These are phyloP conservation scores for Arthrobotrys sphaeroides DNA, from an alignment of 2,329 filamentous ascomycete genomes.

Conservation along the genomic window DNA sequence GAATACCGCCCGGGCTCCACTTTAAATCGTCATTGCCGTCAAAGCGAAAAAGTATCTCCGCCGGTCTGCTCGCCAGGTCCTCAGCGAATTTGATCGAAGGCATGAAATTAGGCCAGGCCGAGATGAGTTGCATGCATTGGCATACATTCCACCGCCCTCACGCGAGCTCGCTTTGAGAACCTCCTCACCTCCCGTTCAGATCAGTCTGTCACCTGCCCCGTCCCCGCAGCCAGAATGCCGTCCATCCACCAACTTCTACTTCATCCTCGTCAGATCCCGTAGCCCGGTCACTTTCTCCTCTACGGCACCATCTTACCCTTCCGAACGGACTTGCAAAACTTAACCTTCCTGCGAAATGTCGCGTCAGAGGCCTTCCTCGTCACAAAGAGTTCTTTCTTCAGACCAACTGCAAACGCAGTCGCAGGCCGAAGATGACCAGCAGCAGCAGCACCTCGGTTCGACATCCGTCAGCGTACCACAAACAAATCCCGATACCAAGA, in stretches of 20 bases:
- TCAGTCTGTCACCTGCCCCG: conserved; percentile 16
- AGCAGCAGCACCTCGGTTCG: conserved; percentile 4
- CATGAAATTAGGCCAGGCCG: background rate
- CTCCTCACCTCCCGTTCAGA: conserved; percentile 24
- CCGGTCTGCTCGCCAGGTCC: background rate
- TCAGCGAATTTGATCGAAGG: too few species aligned
- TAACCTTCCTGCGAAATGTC: conserved; percentile 26
- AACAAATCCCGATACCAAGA: conserved; percentile 22
- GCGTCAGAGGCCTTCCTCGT: conserved; percentile 35
- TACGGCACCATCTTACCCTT: conserved; percentile 6
- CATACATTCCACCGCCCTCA: background rate
- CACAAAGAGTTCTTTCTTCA: conserved; percentile 5
- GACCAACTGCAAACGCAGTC: conserved; percentile 22
- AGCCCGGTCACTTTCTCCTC: background rate
- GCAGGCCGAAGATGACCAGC: background rate
- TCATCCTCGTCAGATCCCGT: background rate
- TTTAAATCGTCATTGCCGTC: background rate
- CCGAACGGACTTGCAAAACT: background rate
- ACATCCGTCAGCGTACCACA: conserved; percentile 11
- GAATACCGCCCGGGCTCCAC: conserved; percentile 13
- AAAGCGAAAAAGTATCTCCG: background rate
- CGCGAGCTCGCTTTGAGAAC: conserved; percentile 29
- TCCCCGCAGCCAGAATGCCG: conserved; percentile 7
- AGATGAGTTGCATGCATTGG: background rate
- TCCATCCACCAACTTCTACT: conserved; percentile 14